Evolutionary conservation across 208 protist genomes (phyloP), one percentile per base, ranked within the genome.

Genomic region (Trypanosoma congolense): DNA sequence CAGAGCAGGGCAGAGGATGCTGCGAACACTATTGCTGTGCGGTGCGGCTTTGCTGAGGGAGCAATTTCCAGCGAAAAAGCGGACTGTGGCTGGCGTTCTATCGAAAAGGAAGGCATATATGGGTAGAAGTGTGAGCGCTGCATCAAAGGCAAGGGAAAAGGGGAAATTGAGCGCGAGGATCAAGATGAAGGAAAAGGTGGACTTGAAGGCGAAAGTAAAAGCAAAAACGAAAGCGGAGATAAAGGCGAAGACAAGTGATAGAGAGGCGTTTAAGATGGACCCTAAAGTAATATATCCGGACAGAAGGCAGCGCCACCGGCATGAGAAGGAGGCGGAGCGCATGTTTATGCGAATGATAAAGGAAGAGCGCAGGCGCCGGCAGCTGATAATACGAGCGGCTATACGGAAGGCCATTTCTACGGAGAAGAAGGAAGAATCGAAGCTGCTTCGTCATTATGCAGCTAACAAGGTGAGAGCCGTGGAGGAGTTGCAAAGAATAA

Each of bases 321-420:
- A 42, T 14, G 65, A 72, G 31, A 60, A 43, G n/a, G 53, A 61
- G 18, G 66, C 66, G n/a, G 56, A 73, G 41, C 46, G 52, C 24
- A 12, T 59, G 12, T 73, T 73, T 46, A 35, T 65, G 45, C 30
- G 24, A n/a, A 52, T 55, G 25, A 67, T 73, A 31, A 21, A 16
- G 31, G 40, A 56, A 25, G 66, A 45, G 2, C 51, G 60, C 4
- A 28, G 9, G 14, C 51, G 57, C 18, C 41, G 58, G 40, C 18
- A 62, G 35, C 44, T 30, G 10, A 56, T 67, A 16, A 62, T 73
- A 16, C 24, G 36, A 9, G 25, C 16, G 0, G 60, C 66, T 25
- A 19, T 73, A 10, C 49, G 52, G 10, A 24, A 47, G 2, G 66
- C 54, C 1, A 24, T 58, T 21, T 4, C n/a, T 28, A 58, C 50